phyloP scores from a whole-genome alignment of 345 rosid genomes.

The Camelina laxa region DNA sequence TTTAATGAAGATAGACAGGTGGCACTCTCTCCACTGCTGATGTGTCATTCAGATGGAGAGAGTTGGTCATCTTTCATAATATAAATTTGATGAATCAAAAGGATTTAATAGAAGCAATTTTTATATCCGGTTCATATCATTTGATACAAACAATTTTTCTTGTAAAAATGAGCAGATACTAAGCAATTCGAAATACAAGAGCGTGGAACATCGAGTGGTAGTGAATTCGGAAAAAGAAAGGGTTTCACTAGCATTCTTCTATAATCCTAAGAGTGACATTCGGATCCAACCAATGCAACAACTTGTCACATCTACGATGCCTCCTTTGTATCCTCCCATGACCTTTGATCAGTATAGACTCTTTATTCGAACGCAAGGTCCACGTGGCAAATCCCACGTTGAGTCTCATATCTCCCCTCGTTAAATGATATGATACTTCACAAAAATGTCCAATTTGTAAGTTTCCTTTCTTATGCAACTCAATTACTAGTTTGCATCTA shows the following conservation, averaged over 20 bases:
- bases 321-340: slow-evolving; percentile 69
- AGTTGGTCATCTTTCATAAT: no score
- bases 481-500: background rate
- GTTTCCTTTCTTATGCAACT: slow-evolving; percentile 15
- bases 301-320: slow-evolving; percentile 56
- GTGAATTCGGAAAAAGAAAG: slow-evolving; percentile 71
- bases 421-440: slow-evolving; percentile 17
- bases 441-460: slow-evolving; percentile 9
- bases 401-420: slow-evolving; percentile 52
- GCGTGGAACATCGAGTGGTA: slow-evolving; percentile 85
- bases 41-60: no score
- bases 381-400: slow-evolving; percentile 78
- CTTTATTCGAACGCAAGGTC: slow-evolving; percentile 74
- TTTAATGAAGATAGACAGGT: no score
- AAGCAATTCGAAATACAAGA: slow-evolving; percentile 82
- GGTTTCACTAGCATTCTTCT: slow-evolving; percentile 82
- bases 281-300: slow-evolving; percentile 67
- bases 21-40: no score
- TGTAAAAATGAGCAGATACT: slow-evolving; percentile 54
- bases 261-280: slow-evolving; percentile 85
- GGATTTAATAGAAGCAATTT: background rate
- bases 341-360: slow-evolving; percentile 82
- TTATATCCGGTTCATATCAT: background rate
- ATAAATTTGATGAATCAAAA: background rate
- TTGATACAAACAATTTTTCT: background rate